Conservation (phyloP, 2,329 filamentous ascomycete species). For the Lecanoromycetidae sp. region DNA sequence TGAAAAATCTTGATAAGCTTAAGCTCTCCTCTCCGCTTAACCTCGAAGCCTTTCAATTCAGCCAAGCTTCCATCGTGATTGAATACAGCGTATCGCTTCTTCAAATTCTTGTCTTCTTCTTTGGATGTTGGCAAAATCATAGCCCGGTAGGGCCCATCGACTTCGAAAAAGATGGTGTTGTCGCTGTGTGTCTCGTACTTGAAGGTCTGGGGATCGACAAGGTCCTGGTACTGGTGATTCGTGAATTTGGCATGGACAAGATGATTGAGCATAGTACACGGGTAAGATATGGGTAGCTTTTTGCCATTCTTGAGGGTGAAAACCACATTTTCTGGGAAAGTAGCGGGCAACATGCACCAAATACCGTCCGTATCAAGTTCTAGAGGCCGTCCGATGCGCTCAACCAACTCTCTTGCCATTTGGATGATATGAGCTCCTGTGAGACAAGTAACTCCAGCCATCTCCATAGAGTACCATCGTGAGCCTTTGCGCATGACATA, state of each 20-base stretch:
- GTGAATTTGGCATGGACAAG: constrained; percentile 90
- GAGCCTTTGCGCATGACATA: constrained; percentile 99
- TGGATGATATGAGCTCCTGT: constrained; percentile 96
- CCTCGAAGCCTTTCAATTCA: constrained; percentile 92
- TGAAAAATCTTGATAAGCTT: constrained; percentile 99
- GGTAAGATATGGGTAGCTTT: constrained; percentile 92
- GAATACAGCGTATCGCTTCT: constrained; percentile 98
- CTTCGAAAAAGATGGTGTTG: constrained; percentile 98
- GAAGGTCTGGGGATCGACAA: constrained; percentile 66
- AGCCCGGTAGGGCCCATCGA: constrained; percentile 91
- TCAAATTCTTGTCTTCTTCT: constrained; percentile 98
- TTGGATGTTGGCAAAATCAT: constrained; percentile 97
- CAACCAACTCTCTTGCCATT: constrained; percentile 83
- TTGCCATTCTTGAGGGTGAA: constrained; percentile 95
- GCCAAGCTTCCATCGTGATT: constrained; percentile 93
- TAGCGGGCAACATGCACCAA: constrained; percentile 96
- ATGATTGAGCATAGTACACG: constrained; percentile 98
- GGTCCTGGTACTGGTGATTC: constrained; percentile 91
- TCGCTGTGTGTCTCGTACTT: constrained; percentile 95
- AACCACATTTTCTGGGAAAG: constrained; percentile 89
- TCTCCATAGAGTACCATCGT: constrained; percentile 97
- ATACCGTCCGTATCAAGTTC: constrained; percentile 98
- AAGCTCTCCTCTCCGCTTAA: constrained; percentile 92
- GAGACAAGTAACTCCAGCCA: constrained; percentile 95
- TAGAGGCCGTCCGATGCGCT: constrained; percentile 80